phyloP scores from a whole-genome alignment of 2,329 filamentous ascomycete species.

The Fusarium beomiforme region DNA sequence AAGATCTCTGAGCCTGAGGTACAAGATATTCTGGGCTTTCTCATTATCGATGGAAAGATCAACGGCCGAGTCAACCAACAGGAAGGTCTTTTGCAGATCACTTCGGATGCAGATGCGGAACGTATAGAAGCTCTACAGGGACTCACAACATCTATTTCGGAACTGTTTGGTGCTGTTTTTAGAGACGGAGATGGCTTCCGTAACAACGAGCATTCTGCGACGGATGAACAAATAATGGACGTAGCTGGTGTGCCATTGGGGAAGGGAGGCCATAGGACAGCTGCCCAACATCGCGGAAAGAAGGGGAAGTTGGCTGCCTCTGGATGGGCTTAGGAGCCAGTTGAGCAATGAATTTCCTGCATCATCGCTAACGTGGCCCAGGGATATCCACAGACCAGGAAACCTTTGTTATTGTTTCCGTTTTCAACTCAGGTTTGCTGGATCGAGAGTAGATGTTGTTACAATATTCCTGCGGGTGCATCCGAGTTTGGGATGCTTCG shows the following conservation, averaged over 20 bases:
- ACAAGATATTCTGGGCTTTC: slow-evolving; percentile 92
- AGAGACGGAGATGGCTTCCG: slow-evolving; percentile 79
- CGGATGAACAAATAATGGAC: slow-evolving; percentile 46
- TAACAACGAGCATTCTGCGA: slow-evolving; percentile 36
- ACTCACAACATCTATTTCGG: slow-evolving; percentile 76
- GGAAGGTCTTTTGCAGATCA: slow-evolving; percentile 83
- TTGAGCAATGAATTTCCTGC: not conserved
- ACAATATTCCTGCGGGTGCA: slow-evolving; percentile 15
- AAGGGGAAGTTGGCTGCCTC: slow-evolving; percentile 32
- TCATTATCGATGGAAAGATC: slow-evolving; percentile 91
- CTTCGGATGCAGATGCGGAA: slow-evolving; percentile 76
- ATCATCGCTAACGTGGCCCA: not conserved
- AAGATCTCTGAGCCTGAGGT: slow-evolving; percentile 88
- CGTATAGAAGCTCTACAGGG: slow-evolving; percentile 77
- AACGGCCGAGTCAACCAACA: slow-evolving; percentile 90
- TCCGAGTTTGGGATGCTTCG: slow-evolving; percentile 34
- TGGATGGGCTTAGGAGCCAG: slow-evolving; percentile 23
- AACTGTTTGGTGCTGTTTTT: slow-evolving; percentile 77
- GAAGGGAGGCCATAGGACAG: slow-evolving; percentile 12
- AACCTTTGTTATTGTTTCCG: not conserved
- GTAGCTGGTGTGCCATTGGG: slow-evolving; percentile 36
- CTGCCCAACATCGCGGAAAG: slow-evolving; percentile 27
- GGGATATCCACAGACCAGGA: not conserved
- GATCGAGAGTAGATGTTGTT: slow-evolving; percentile 24
- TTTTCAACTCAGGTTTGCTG: slow-evolving; percentile 1